phyloP scores from a whole-genome alignment of 495 filamentous ascomycete species.

The Neurospora sp. region DNA sequence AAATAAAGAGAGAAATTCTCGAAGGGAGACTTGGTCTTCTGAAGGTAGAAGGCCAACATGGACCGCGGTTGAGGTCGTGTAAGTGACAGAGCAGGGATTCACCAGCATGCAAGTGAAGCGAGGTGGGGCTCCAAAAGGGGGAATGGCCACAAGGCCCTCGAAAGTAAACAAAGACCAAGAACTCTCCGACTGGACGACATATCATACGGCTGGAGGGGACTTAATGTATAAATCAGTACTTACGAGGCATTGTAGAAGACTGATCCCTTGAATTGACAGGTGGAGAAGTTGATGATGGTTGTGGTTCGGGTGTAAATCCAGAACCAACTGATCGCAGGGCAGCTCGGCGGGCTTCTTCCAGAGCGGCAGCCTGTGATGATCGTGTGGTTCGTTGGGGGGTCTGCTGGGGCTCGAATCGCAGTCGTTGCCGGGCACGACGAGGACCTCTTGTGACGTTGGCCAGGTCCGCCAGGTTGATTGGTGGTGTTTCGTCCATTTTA shows the following conservation, averaged over 20 bases:
- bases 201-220: neutral
- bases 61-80: neutral
- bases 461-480: neutral
- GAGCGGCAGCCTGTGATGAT: neutral
- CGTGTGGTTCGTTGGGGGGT: neutral
- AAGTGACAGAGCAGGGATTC: neutral
- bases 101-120: neutral
- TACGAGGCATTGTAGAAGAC: neutral
- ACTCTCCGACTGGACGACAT: neutral
- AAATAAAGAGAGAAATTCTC: neutral
- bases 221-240: neutral
- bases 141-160: neutral
- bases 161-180: neutral
- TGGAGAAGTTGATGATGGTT: neutral
- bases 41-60: neutral
- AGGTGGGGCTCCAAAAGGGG: neutral
- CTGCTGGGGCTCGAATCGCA: neutral
- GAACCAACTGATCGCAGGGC: neutral
- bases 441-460: constrained; percentile 3
- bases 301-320: neutral
- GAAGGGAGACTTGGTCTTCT: neutral
- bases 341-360: neutral
- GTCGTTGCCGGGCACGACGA: constrained; percentile 7
- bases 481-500: neutral
- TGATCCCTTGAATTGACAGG: neutral